A percentile compares a stretch with the other conserved stretches of the same genome.
These are phyloP conservation scores for Kazachstania africana DNA, from an alignment of 805 yeast species.

Conservation along the genomic window DNA sequence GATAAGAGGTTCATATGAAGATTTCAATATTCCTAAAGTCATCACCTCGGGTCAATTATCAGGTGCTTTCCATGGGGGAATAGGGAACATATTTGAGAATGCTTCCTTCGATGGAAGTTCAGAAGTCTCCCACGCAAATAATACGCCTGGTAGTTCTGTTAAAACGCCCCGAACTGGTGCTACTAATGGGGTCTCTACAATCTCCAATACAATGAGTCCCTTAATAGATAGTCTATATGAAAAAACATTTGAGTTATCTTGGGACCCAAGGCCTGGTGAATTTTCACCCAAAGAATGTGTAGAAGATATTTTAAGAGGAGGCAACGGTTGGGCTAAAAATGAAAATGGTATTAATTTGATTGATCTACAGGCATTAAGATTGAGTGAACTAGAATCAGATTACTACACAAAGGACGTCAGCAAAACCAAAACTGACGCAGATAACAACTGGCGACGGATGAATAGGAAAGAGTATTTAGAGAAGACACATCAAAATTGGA, in stretches of 20 bases:
- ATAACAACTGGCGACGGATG: slow-evolving; percentile 13
- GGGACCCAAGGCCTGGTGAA: slow-evolving; percentile 50
- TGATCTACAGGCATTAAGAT: slow-evolving; percentile 22
- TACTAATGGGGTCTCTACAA: slow-evolving; percentile 15
- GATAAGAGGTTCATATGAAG: slow-evolving; percentile 27
- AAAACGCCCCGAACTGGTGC: background rate
- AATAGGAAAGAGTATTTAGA: slow-evolving; percentile 21
- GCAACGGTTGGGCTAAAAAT: slow-evolving; percentile 50
- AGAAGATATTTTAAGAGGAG: slow-evolving; percentile 62
- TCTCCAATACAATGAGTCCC: slow-evolving; percentile 28
- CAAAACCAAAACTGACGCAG: background rate
- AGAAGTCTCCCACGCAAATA: background rate
- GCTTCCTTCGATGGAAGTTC: background rate
- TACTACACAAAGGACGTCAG: slow-evolving; percentile 5
- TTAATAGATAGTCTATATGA: slow-evolving; percentile 38
- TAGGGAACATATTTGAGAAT: slow-evolving; percentile 1
- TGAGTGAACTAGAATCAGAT: slow-evolving; percentile 18
- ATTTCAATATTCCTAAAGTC: slow-evolving; percentile 14
- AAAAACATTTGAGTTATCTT: slow-evolving; percentile 44
- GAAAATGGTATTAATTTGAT: slow-evolving; percentile 26
- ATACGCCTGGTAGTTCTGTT: background rate
- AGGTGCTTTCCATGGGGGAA: slow-evolving; percentile 7
- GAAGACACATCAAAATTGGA: slow-evolving; percentile 13
- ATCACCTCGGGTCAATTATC: slow-evolving; percentile 18
- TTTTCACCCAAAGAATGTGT: slow-evolving; percentile 60